Evolutionary conservation across 345 rosid genomes (phyloP).

Genomic region (Aegle marmelos): DNA sequence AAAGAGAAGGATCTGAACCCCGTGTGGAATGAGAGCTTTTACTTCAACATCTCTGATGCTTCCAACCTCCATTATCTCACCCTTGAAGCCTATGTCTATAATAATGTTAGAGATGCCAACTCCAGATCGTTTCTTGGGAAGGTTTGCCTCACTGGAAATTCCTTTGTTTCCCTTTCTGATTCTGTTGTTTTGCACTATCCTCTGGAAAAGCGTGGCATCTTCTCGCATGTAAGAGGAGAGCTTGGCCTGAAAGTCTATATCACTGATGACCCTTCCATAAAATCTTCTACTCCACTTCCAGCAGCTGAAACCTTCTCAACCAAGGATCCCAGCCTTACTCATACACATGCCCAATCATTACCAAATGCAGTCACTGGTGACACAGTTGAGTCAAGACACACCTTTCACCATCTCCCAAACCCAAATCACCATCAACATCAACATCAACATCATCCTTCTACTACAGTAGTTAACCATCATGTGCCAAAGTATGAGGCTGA

Average conservation of each 20-base stretch:
- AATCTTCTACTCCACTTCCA: constrained; percentile 48
- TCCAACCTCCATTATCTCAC: constrained; percentile 71
- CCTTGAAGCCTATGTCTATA: constrained; percentile 72
- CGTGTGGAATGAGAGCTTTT: constrained; percentile 96
- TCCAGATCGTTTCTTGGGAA: constrained; percentile 89
- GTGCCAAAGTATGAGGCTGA: constrained; percentile 55
- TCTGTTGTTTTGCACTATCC: constrained; percentile 90
- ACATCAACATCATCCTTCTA: constrained; percentile 40
- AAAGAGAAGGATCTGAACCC: constrained; percentile 92
- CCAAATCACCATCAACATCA: constrained; percentile 46
- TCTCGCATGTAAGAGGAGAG: constrained; percentile 94
- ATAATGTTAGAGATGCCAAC: constrained; percentile 52
- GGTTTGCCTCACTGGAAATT: constrained; percentile 69
- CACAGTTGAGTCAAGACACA: constrained; percentile 44
- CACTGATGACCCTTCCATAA: constrained; percentile 67
- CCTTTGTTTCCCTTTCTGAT: constrained; percentile 84
- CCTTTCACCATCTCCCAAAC: constrained; percentile 86
- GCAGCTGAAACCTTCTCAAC: constrained; percentile 27
- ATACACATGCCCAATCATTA: constrained; percentile 9
- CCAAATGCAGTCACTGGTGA: constrained; percentile 13
- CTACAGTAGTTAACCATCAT: constrained; percentile 48
- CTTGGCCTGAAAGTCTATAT: constrained; percentile 84
- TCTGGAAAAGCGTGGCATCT: constrained; percentile 81
- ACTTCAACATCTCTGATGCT: constrained; percentile 88
- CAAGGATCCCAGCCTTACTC: constrained; percentile 23